phyloP scores from a whole-genome alignment of 768 basidiomycete genomes.

The Pulveroboletus sp. region DNA sequence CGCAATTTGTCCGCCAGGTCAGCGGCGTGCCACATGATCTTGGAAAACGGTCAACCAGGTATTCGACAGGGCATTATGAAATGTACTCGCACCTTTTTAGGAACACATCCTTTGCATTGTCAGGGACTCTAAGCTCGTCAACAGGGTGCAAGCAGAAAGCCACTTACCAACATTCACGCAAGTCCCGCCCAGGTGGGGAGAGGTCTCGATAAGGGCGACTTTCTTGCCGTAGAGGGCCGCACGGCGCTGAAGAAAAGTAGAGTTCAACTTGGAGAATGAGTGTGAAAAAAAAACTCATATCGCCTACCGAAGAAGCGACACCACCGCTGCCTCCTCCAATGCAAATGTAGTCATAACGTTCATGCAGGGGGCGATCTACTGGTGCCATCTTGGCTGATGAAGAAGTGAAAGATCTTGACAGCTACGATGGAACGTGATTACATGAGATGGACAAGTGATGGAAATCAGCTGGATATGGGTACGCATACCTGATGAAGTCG shows the following conservation, averaged over 20 bases:
- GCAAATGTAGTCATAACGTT: conserved; percentile 81
- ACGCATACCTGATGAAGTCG: conserved; percentile 29
- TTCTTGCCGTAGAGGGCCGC: conserved; percentile 92
- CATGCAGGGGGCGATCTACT: conserved; percentile 56
- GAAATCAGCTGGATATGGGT: background rate
- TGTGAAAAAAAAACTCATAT: background rate
- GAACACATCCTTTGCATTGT: conserved; percentile 75
- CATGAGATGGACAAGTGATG: conserved; percentile 4
- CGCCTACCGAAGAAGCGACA: conserved; percentile 76
- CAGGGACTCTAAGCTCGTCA: conserved; percentile 2
- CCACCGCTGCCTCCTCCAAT: conserved; percentile 96
- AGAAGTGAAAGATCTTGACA: conserved; percentile 44
- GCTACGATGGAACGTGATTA: conserved; percentile 28
- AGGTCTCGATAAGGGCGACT: conserved; percentile 83
- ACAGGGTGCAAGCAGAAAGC: background rate
- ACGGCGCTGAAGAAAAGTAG: conserved; percentile 62
- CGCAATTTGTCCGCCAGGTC: conserved; percentile 83
- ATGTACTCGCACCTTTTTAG: conserved; percentile 72
- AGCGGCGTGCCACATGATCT: conserved; percentile 99
- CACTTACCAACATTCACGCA: conserved; percentile 95
- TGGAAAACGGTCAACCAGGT: background rate
- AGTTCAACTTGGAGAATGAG: background rate
- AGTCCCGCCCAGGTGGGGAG: conserved; percentile 81
- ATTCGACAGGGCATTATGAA: background rate
- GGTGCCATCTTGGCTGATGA: conserved; percentile 64